These are phyloP conservation scores for Aspergillus viridinutans DNA, from an alignment of 2,329 filamentous ascomycete genomes.

Conservation along the genomic window DNA sequence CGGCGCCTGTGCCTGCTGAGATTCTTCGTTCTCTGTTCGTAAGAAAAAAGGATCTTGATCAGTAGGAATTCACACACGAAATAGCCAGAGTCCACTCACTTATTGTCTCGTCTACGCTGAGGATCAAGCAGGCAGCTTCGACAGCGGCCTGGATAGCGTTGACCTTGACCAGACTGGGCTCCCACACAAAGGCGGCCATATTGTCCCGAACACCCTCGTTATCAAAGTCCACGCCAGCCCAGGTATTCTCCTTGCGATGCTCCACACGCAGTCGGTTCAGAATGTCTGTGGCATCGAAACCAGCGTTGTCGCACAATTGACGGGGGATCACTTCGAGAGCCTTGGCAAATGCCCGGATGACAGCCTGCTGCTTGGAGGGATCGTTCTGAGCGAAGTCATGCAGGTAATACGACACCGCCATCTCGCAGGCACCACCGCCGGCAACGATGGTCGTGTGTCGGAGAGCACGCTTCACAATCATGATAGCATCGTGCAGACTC, in stretches of 20 bases:
- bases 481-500: conserved; percentile 96
- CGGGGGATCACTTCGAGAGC: conserved; percentile 94
- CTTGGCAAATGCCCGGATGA: conserved; percentile 97
- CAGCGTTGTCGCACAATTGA: conserved; percentile 96
- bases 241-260: conserved; percentile 86
- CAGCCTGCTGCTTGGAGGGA: conserved; percentile 89
- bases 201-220: conserved; percentile 92
- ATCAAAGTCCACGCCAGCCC: conserved; percentile 94
- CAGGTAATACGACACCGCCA: conserved; percentile 93
- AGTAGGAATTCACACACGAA: conserved; percentile 7
- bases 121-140: conserved; percentile 90
- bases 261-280: conserved; percentile 94
- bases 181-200: conserved; percentile 95
- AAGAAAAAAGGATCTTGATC: conserved; percentile 8
- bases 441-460: conserved; percentile 93
- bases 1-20: conserved; percentile 75
- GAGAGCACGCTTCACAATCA: conserved; percentile 98
- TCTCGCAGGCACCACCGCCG: conserved; percentile 89
- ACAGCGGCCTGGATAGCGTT: conserved; percentile 96
- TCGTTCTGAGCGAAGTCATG: conserved; percentile 88
- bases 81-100: conserved; percentile 47
- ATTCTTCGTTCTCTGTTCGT: conserved; percentile 77
- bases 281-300: conserved; percentile 97
- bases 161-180: conserved; percentile 91
- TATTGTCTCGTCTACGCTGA: conserved; percentile 97